Evolutionary conservation across 2,329 filamentous ascomycete genomes (phyloP), one percentile per base, ranked within the genome.

Genomic region (Penicillium sp.): DNA sequence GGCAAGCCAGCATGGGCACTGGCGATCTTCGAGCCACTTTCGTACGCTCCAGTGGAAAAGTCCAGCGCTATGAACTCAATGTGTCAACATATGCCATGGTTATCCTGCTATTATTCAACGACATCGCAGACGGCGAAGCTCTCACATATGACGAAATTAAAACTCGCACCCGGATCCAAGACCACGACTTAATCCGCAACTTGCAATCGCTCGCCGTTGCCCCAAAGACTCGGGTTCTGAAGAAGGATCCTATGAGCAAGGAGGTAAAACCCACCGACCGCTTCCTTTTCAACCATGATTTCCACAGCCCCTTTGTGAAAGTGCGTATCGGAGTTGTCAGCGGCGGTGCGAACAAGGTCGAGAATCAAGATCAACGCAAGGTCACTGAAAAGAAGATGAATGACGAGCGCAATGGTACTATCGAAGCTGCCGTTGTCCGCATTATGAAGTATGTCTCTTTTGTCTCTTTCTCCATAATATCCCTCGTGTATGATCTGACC

Each of bases 1-100:
- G 94, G 94, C 82, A 86, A 49, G 78, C 82, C 9, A 82, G 82
- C 61, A 86, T 88, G 83, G 93, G 93, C 27, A 92, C 86, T 46
- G 93, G 92, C 2, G 94, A 97, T 70, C 82, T 99, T 65, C 87
- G 88, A 57, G 94, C 91, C 60, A 86, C 39, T 87, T 99, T 75
- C 87, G 88, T 34, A 83, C 85, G 68, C 80, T 90, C 70, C 1
- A 82, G 85, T 39, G 88, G 89, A 34, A 92, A 92, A 67, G 84
- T 86, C 13, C 84, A 87, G 34, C 87, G 88, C 36, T 93, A 97
- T 69, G 94, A 99, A 67, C 80, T 99, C 54, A 96, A 92, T 60
- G 92, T 96, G 21, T 89, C 92, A 1, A 97, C 94, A 0, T 94
- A 94, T 71, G 91, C 87, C 66, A 96, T 97, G 90, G 79, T 97